Percentiles rank a stretch among this genome's conserved stretches.
Conservation (phyloP, 2,329 filamentous ascomycete species). For the Penicillium sp. region DNA sequence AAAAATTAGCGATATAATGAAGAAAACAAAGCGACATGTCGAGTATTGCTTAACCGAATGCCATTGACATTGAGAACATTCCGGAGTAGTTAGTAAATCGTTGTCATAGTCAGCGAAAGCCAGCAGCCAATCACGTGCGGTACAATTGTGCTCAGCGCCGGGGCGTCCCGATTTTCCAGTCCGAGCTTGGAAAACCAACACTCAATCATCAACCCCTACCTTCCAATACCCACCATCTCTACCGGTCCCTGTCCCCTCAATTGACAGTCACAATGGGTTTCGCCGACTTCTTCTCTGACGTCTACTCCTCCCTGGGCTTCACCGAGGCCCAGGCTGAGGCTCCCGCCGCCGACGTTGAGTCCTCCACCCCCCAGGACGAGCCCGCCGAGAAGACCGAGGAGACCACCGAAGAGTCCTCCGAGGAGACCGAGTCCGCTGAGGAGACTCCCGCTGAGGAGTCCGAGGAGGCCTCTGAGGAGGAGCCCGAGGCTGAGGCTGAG, state of each 20-base stretch:
- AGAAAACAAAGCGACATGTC: background rate
- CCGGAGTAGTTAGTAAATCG: background rate
- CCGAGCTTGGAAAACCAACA: slow-evolving; percentile 39
- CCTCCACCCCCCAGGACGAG: slow-evolving; percentile 45
- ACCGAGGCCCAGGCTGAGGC: slow-evolving; percentile 63
- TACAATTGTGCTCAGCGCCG: slow-evolving; percentile 41
- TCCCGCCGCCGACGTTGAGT: slow-evolving; percentile 53
- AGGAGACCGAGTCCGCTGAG: slow-evolving; percentile 47
- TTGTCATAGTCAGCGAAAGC: slow-evolving; percentile 5
- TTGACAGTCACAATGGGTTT: slow-evolving; percentile 58
- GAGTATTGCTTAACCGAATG: background rate
- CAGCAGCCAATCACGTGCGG: slow-evolving; percentile 42
- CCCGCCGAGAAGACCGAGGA: slow-evolving; percentile 40
- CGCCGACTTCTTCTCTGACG: slow-evolving; percentile 64
- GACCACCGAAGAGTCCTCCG: slow-evolving; percentile 27
- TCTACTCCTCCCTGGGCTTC: slow-evolving; percentile 66
- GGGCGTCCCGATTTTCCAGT: slow-evolving; percentile 44
- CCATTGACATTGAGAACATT: background rate
- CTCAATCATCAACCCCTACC: slow-evolving; percentile 32
- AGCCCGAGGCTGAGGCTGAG: slow-evolving; percentile 73
- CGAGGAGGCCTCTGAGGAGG: slow-evolving; percentile 56
- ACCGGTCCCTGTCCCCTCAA: slow-evolving; percentile 29
- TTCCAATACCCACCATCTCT: slow-evolving; percentile 25
- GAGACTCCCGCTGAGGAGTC: slow-evolving; percentile 52
- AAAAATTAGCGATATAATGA: background rate